These are phyloP conservation scores for Penicillium bovifimosum DNA, from an alignment of 495 filamentous ascomycete genomes.

Conservation along the genomic window DNA sequence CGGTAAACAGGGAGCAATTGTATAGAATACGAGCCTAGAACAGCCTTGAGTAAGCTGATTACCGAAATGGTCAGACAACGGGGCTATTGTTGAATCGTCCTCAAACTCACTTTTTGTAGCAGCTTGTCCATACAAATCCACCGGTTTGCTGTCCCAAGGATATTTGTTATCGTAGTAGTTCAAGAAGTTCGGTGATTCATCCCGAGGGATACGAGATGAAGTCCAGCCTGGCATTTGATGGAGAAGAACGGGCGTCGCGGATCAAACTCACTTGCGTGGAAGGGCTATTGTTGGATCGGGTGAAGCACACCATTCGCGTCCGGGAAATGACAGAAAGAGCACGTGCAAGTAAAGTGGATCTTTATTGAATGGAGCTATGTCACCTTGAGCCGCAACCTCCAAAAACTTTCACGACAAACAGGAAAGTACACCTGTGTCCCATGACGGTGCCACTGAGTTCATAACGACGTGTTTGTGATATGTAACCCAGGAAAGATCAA, in stretches of 20 bases:
- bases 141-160: not conserved
- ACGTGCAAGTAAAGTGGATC: not conserved
- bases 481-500: no score
- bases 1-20: not conserved
- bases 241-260: not conserved
- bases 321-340: not conserved
- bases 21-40: not conserved
- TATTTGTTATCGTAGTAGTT: not conserved
- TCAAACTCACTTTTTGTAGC: not conserved
- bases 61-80: not conserved
- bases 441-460: no score
- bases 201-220: not conserved
- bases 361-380: not conserved
- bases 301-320: constrained; percentile 1
- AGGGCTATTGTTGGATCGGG: not conserved
- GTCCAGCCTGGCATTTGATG: constrained; percentile 1
- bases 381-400: no score
- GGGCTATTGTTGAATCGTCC: no score
- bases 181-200: not conserved
- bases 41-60: not conserved
- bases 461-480: no score
- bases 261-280: not conserved
- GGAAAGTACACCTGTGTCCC: no score
- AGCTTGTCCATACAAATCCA: not conserved
- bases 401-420: no score